phyloP scores from a whole-genome alignment of 208 protist genomes.

The Trypanosoma melophagium region DNA sequence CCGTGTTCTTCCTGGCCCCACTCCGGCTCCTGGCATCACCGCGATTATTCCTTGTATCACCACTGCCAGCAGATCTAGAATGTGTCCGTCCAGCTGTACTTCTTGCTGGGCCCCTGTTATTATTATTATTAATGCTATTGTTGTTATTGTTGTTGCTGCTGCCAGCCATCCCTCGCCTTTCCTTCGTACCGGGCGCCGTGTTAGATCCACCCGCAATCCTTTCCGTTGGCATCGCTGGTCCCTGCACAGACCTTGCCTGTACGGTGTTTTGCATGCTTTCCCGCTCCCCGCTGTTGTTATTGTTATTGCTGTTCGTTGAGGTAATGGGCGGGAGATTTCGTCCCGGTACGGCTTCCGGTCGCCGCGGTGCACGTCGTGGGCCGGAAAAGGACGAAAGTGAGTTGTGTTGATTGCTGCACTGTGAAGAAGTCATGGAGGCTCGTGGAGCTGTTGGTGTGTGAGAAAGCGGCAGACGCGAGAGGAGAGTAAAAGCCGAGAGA shows the following conservation, averaged over 20 bases:
- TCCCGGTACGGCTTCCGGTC: slow-evolving; percentile 20
- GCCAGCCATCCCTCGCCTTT: not conserved
- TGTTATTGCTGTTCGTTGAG: too few species aligned
- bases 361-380: not conserved
- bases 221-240: not conserved
- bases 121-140: not conserved
- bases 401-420: slow-evolving; percentile 9
- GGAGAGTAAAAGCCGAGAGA: not conserved
- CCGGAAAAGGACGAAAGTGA: slow-evolving; percentile 9
- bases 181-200: not conserved
- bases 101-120: not conserved
- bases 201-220: not conserved
- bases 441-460: not conserved
- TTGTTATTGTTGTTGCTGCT: not conserved
- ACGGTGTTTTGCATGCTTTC: not conserved
- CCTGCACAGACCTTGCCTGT: not conserved
- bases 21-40: not conserved
- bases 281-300: not conserved
- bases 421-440: not conserved
- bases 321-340: slow-evolving; percentile 18
- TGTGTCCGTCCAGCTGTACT: not conserved
- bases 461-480: not conserved
- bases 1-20: not conserved
- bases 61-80: not conserved
- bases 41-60: not conserved